Evolutionary conservation across 1,139 yeast species (phyloP).

Genomic region (Saccharomyces hybrid): DNA sequence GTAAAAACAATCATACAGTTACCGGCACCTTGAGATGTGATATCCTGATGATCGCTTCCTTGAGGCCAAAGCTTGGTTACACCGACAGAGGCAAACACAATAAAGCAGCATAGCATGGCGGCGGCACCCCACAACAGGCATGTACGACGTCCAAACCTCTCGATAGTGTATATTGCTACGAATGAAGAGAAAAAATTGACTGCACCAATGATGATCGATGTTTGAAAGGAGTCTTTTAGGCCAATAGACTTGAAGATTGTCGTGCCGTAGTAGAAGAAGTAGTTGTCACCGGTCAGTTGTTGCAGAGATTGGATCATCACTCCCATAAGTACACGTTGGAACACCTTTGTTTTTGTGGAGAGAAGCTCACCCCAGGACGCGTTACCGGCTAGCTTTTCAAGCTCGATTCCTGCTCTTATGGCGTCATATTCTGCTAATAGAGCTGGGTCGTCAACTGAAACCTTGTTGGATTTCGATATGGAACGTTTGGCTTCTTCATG

Average conservation of each 20-base stretch:
- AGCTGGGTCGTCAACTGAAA: conserved; percentile 36
- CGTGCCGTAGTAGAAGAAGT: conserved; percentile 70
- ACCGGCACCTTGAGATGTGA: conserved; percentile 47
- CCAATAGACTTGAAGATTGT: conserved; percentile 68
- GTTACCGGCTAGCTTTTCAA: conserved; percentile 32
- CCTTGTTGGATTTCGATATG: conserved; percentile 39
- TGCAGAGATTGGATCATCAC: conserved; percentile 55
- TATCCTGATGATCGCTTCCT: conserved; percentile 39
- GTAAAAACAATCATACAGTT: conserved; percentile 68
- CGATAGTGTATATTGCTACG: conserved; percentile 54
- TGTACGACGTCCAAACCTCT: conserved; percentile 56
- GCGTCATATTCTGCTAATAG: conserved; percentile 49
- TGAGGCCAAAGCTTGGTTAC: conserved; percentile 49
- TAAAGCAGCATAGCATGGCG: conserved; percentile 53
- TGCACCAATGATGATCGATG: conserved; percentile 63
- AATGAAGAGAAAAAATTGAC: conserved; percentile 69
- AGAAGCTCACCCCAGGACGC: conserved; percentile 33
- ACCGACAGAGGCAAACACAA: conserved; percentile 58
- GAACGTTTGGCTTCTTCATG: conserved; percentile 48
- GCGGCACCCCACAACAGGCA: conserved; percentile 53
- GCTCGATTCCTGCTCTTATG: conserved; percentile 52
- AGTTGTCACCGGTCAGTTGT: conserved; percentile 69
- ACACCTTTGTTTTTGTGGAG: conserved; percentile 32
- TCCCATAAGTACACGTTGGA: conserved; percentile 57
- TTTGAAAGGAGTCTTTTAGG: conserved; percentile 56